Evolutionary conservation across 2,329 filamentous ascomycete species (phyloP), one percentile per base, ranked within the genome.

Genomic region (Trichoderma guizhouense): DNA sequence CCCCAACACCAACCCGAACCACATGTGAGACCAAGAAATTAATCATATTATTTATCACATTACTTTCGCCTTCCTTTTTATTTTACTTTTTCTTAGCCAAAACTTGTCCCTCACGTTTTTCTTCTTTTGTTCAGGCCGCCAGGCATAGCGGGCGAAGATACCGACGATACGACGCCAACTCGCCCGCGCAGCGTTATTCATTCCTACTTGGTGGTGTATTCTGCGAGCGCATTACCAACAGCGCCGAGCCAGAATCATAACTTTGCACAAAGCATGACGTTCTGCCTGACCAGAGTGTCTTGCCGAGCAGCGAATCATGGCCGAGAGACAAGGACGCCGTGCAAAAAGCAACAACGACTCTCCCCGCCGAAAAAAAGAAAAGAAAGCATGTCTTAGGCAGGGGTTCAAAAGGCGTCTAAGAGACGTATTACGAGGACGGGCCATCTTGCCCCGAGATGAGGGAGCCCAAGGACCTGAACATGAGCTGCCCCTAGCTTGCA

Each of bases 51-150:
- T 43, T 43, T 11, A 58, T 67, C 53, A 65, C 43, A 67, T 68
- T 47, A 14, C 47, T 32, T 30, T 43, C 39, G 32, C 47, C 36
- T 69, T 32, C 28, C 55, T 69, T 51, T 51, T 61, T 57, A 60
- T 69, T 69, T 69, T 60, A 60, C 55, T 62, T 69, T 69, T 62
- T 34, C 34, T 60, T 69, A 51, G 53, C 55, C n/a, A 34, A 61
- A 61, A 43, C 7, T 36, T 69, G 34, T 60, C 18, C 66, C 66
- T 69, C 39, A 30, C 66, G 47, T 26, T 53, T 53, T 53, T 51
- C 55, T 69, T 62, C 14, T 62, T 69, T 62, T 21, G 57, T 69
- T 34, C 67, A 61, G 66, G 36, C 24, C 39, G 5, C 55, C 15
- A 30, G 36, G n/a, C 43, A 43, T 47, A 58, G 53, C 65, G 65